These are phyloP conservation scores for Phellinidium pouzarii DNA, from an alignment of 1,284 basidiomycete genomes.

Conservation along the genomic window DNA sequence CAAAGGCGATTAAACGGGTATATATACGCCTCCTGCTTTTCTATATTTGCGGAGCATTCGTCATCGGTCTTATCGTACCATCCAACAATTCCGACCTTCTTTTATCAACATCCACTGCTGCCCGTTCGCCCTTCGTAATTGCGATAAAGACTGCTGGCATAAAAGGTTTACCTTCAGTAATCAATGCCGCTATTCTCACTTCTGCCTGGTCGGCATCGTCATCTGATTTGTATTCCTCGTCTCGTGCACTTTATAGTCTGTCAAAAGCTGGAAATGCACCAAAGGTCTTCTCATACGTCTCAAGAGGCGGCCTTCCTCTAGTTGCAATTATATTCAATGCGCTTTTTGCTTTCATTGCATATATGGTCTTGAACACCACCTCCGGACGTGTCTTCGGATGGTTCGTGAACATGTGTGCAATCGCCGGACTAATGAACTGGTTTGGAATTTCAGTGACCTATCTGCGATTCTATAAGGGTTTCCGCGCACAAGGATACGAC, in stretches of 20 bases:
- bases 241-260: slow-evolving; percentile 79
- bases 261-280: slow-evolving; percentile 74
- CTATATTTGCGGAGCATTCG: slow-evolving; percentile 60
- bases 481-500: slow-evolving; percentile 37
- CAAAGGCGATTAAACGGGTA: slow-evolving; percentile 59
- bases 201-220: slow-evolving; percentile 85
- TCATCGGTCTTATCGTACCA: slow-evolving; percentile 76
- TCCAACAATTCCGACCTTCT: slow-evolving; percentile 54
- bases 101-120: slow-evolving; percentile 52
- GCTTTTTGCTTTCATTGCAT: slow-evolving; percentile 65
- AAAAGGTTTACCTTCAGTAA: slow-evolving; percentile 66
- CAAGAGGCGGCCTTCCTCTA: slow-evolving; percentile 70
- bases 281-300: slow-evolving; percentile 60
- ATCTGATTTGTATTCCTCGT: slow-evolving; percentile 77
- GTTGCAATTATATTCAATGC: slow-evolving; percentile 63
- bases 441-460: slow-evolving; percentile 47
- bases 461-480: slow-evolving; percentile 40
- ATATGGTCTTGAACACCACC: slow-evolving; percentile 55
- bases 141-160: slow-evolving; percentile 72
- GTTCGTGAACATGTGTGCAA: slow-evolving; percentile 69
- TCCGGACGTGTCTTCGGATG: slow-evolving; percentile 70
- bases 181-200: slow-evolving; percentile 81
- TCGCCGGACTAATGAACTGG: slow-evolving; percentile 73
- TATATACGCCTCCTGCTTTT: slow-evolving; percentile 70
- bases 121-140: slow-evolving; percentile 78